A percentile compares a stretch with the other conserved stretches of the same genome.
Evolutionary conservation across 805 yeast genomes (phyloP).

Genomic region (Kodamaea leandrae): DNA sequence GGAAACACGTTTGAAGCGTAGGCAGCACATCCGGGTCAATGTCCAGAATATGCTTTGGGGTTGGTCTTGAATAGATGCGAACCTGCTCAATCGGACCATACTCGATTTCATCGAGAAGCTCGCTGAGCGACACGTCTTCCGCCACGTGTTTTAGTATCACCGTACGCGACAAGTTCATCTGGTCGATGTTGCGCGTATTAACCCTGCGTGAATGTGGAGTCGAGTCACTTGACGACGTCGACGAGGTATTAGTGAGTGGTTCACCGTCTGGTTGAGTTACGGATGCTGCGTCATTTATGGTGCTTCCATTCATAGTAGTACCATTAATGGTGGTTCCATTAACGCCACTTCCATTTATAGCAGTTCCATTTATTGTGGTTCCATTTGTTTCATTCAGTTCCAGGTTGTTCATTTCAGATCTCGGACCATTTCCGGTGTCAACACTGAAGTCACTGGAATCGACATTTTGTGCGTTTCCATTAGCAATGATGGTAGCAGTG

Average conservation of each 20-base stretch:
- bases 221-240: background rate
- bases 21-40: slow-evolving; percentile 12
- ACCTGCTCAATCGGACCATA: slow-evolving; percentile 65
- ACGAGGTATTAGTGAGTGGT: background rate
- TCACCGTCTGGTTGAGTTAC: background rate
- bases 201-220: too few species aligned
- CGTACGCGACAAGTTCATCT: slow-evolving; percentile 37
- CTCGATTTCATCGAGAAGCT: slow-evolving; percentile 46
- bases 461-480: too few species aligned
- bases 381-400: too few species aligned
- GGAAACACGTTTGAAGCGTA: slow-evolving; percentile 28
- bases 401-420: too few species aligned
- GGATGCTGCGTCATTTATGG: background rate
- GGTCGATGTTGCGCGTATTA: slow-evolving; percentile 25
- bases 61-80: slow-evolving; percentile 35
- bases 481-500: too few species aligned
- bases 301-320: too few species aligned
- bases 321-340: too few species aligned
- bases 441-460: background rate
- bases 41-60: slow-evolving; percentile 18
- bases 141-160: slow-evolving; percentile 31
- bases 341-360: too few species aligned
- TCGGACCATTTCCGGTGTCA: background rate
- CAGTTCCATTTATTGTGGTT: too few species aligned
- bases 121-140: slow-evolving; percentile 23